Evolutionary conservation across 2,329 filamentous ascomycete genomes (phyloP).

Genomic region (Talaromyces marneffei): DNA sequence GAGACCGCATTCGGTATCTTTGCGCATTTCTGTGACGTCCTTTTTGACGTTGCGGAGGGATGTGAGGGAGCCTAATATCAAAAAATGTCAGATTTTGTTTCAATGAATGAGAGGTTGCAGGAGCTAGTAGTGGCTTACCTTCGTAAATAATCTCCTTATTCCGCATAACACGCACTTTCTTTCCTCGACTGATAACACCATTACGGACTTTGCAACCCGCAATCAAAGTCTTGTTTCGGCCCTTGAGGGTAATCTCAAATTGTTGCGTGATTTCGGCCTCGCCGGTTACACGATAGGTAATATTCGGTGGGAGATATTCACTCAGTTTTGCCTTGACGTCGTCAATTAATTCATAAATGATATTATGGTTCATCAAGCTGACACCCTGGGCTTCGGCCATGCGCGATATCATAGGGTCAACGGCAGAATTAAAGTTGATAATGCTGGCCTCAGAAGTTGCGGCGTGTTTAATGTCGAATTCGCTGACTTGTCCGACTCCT

Average conservation of each 20-base stretch:
- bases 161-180: conserved; percentile 66
- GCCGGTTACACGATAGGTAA: conserved; percentile 68
- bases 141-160: conserved; percentile 67
- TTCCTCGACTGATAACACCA: conserved; percentile 60
- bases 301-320: conserved; percentile 60
- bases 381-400: conserved; percentile 68
- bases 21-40: conserved; percentile 80
- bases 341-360: conserved; percentile 49
- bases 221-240: conserved; percentile 64
- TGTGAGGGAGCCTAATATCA: conserved; percentile 60
- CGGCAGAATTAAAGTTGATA: conserved; percentile 75
- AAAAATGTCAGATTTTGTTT: neutral
- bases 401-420: conserved; percentile 62
- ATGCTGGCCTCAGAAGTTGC: conserved; percentile 68
- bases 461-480: conserved; percentile 87
- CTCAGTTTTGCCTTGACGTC: conserved; percentile 55
- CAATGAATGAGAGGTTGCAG: neutral
- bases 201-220: conserved; percentile 86
- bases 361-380: conserved; percentile 73
- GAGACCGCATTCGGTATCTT: conserved; percentile 90
- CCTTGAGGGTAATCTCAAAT: conserved; percentile 77
- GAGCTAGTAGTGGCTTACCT: conserved; percentile 49
- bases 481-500: conserved; percentile 68
- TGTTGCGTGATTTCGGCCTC: conserved; percentile 80
- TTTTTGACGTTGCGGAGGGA: conserved; percentile 91